A percentile compares a stretch with the other conserved stretches of the same genome.
Evolutionary conservation across 305 asterid species (phyloP).

Genomic region (Solanum chacoense): DNA sequence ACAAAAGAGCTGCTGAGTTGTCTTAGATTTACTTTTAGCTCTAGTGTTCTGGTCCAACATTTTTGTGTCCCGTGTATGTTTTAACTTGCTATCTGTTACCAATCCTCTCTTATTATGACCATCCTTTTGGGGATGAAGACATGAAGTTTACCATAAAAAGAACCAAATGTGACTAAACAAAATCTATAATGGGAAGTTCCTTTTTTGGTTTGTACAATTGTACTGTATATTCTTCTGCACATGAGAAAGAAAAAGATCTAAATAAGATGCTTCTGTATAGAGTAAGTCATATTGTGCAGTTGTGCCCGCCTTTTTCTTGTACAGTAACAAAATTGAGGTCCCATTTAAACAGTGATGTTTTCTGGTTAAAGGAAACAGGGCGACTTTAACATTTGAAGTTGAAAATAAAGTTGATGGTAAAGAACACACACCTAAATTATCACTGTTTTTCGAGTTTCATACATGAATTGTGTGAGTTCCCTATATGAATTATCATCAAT

Average conservation of each 20-base stretch:
- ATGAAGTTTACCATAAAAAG: neutral
- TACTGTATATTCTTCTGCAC: neutral
- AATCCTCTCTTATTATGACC: neutral
- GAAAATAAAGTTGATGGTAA: neutral
- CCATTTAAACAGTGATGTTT: neutral
- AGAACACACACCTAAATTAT: neutral
- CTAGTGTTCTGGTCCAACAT: neutral
- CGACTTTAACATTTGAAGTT: neutral
- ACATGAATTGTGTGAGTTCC: neutral
- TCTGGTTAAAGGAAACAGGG: neutral
- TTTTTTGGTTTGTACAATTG: neutral
- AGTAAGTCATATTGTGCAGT: neutral
- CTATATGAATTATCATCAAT: neutral
- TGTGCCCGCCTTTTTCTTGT: neutral
- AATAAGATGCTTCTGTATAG: neutral
- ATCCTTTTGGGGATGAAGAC: neutral
- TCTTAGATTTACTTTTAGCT: neutral
- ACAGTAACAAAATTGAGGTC: neutral
- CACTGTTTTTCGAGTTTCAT: neutral
- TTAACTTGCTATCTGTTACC: neutral
- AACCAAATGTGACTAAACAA: neutral
- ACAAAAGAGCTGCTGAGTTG: neutral
- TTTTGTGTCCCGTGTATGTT: neutral
- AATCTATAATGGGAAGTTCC: neutral
- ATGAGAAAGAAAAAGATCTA: neutral